Conservation (phyloP, 148 eudicot species). For the Linanthus parryae region DNA sequence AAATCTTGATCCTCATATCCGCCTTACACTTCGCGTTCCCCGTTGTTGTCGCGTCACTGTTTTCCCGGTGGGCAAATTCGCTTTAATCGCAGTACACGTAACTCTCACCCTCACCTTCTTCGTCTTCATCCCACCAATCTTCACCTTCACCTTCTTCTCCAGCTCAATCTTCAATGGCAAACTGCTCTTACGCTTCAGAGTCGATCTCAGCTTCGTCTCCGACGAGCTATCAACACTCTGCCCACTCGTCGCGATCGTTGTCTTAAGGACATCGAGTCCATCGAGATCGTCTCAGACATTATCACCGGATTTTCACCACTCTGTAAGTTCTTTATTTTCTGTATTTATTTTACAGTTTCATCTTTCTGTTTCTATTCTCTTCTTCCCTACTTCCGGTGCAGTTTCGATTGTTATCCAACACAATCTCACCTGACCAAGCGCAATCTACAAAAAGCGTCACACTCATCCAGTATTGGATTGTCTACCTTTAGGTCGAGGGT, state of each 20-base stretch:
- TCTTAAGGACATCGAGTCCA: too few species aligned
- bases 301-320: too few species aligned
- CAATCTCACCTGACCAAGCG: too few species aligned
- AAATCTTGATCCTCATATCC: slow-evolving; percentile 45
- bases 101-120: slow-evolving; percentile 38
- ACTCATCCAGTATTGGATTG: too few species aligned
- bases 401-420: too few species aligned
- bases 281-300: too few species aligned
- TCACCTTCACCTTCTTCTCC: slow-evolving; percentile 33
- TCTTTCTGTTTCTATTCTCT: too few species aligned
- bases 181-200: slow-evolving; percentile 23
- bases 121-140: slow-evolving; percentile 30
- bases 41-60: slow-evolving; percentile 18
- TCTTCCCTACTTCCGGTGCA: too few species aligned
- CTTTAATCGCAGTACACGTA: slow-evolving; percentile 30
- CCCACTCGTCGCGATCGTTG: slow-evolving; percentile 13
- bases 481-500: too few species aligned
- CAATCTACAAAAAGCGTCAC: too few species aligned
- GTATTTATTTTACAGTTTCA: too few species aligned
- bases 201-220: slow-evolving; percentile 12
- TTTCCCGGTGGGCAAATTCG: slow-evolving; percentile 27
- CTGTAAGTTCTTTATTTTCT: too few species aligned
- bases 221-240: slow-evolving; percentile 11
- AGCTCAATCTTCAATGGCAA: slow-evolving; percentile 27
- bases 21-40: slow-evolving; percentile 35